Evolutionary conservation across 345 rosid species (phyloP), one percentile per base, ranked within the genome.

Genomic region (Dovyalis caffra): DNA sequence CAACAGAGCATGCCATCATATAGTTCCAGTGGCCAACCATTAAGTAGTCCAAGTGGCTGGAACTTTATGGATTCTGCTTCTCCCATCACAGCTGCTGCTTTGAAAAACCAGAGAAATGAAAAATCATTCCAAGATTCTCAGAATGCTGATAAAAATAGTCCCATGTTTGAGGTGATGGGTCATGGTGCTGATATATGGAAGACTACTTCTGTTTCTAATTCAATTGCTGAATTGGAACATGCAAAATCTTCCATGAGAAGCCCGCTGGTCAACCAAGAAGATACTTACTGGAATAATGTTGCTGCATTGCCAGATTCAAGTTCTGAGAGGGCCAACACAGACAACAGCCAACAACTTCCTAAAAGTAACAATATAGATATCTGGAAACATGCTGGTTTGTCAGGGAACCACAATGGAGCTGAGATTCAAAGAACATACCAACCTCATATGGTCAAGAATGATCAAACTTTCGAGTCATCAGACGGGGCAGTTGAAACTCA

Each of bases 391-490:
- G 76, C 72, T 76, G 83, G 76, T 76, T 78, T 86, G 78, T 75
- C 81, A 21, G 72, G 70, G 47, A 86, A 79, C 58, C 66, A 78
- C 72, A 76, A 78, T 73, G 67, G 74, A 69, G 64, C 43, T 73
- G 83, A 79, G 53, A 60, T 64, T 37, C 57, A 72, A 20, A 84
- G 83, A 45, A 83, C 71, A 31, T 47, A 49, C 70, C 79, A 71
- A 58, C 80, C 81, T 51, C 79, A 77, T 74, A 18, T 66, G 58
- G 84, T 76, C 40, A 85, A 79, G 72, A 73, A 77, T 75, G 81
- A 81, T 79, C 90, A 83, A 68, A 81, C 69, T 68, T 79, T 81
- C 57, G 91, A 86, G 72, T 86, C 87, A 26, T 74, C 83, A 21
- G 86, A 78, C 35, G 84, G 83, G 70, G 67, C 25, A 37, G 67